Percentiles rank a stretch among this genome's conserved stretches.
Conservation (phyloP, 805 yeast genomes). For the Candida ascalaphidarum region DNA sequence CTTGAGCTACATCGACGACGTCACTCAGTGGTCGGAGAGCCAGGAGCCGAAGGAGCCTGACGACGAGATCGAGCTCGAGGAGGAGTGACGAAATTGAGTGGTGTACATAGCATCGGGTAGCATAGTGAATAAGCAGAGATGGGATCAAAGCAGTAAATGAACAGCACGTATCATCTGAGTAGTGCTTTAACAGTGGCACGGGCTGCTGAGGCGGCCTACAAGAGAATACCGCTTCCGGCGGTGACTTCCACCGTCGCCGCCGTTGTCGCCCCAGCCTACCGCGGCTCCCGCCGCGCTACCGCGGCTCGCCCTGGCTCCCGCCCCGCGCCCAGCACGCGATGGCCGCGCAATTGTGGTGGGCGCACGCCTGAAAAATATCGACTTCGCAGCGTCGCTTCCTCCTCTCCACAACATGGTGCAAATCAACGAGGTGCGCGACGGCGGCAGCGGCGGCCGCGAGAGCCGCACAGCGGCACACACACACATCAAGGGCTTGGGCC, state of each 20-base stretch:
- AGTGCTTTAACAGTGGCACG: neutral
- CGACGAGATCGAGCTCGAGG: conserved; percentile 24
- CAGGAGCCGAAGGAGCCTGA: conserved; percentile 97
- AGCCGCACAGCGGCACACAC: conserved; percentile 92
- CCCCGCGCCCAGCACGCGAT: too few species aligned
- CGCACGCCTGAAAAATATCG: neutral
- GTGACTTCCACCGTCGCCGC: neutral
- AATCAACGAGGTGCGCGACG: conserved; percentile 66
- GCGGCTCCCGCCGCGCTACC: neutral
- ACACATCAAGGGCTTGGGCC: conserved; percentile 89
- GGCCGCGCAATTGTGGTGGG: neutral
- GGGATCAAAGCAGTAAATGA: too few species aligned
- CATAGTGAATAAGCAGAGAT: too few species aligned
- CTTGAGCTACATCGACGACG: conserved; percentile 87
- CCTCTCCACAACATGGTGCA: conserved; percentile 47
- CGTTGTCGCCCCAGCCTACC: neutral
- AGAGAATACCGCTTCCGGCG: neutral
- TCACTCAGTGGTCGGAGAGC: conserved; percentile 94
- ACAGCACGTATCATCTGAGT: too few species aligned
- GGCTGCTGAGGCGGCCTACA: neutral
- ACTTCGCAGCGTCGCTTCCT: neutral
- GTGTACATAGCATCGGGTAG: too few species aligned
- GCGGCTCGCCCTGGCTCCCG: too few species aligned
- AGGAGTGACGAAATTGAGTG: too few species aligned
- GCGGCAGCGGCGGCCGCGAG: conserved; percentile 35